A percentile compares a stretch with the other conserved stretches of the same genome.
Evolutionary conservation across 2,329 filamentous ascomycete species (phyloP).

Genomic region (Trichoderma sp.): DNA sequence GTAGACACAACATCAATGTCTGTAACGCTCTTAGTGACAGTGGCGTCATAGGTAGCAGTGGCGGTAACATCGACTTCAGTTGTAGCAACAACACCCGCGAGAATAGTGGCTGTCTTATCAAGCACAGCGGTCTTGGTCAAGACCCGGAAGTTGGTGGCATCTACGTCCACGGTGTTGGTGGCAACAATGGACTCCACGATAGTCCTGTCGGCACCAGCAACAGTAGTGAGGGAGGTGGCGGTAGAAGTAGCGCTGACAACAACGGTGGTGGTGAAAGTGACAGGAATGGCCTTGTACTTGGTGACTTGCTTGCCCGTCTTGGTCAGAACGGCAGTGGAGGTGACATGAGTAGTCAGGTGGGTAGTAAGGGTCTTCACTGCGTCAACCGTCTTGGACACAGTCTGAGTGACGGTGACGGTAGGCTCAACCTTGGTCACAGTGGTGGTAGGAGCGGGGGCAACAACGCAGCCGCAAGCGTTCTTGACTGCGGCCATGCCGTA

Average conservation of each 20-base stretch:
- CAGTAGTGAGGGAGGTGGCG: background rate
- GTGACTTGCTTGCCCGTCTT: background rate
- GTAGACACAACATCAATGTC: background rate
- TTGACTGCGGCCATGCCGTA: background rate
- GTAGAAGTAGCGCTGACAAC: background rate
- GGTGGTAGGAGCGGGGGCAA: background rate
- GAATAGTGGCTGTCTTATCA: background rate
- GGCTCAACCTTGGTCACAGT: background rate
- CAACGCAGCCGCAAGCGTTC: background rate
- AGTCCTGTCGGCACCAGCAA: background rate
- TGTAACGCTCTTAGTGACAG: background rate
- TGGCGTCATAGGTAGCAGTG: background rate
- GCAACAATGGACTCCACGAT: background rate
- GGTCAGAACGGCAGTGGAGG: background rate
- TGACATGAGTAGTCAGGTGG: background rate
- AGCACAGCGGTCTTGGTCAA: background rate
- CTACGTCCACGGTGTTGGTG: background rate
- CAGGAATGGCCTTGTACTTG: background rate
- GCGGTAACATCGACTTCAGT: background rate
- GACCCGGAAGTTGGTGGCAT: background rate
- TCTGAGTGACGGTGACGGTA: background rate
- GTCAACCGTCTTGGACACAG: background rate
- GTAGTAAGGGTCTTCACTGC: background rate
- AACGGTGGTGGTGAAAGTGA: background rate
- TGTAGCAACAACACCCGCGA: background rate